Percentiles rank a stretch among this genome's conserved stretches.
Conservation (phyloP, 2,329 filamentous ascomycete species). For the Alternaria atra region DNA sequence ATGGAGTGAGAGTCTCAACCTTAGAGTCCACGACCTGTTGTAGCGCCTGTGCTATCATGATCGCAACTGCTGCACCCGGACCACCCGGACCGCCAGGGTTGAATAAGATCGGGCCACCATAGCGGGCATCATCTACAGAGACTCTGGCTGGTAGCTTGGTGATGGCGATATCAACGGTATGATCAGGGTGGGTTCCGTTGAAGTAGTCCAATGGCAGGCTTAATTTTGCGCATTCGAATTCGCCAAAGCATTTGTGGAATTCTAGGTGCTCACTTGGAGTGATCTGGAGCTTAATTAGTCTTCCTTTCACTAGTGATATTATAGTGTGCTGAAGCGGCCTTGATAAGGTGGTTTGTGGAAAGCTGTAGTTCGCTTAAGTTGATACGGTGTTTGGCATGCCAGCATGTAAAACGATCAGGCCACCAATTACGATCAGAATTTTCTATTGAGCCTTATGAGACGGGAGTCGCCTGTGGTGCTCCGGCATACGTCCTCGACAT, state of each 20-base stretch:
- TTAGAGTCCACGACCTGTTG: constrained; percentile 43
- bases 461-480: background rate
- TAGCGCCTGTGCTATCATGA: constrained; percentile 31
- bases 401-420: background rate
- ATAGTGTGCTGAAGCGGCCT: background rate
- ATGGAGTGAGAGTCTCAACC: constrained; percentile 15
- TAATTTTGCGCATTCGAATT: constrained; percentile 48
- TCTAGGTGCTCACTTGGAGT: constrained; percentile 33
- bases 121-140: constrained; percentile 46
- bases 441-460: background rate
- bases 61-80: constrained; percentile 48
- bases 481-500: background rate
- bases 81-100: constrained; percentile 59
- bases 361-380: background rate
- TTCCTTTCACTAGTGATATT: background rate
- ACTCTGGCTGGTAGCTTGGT: constrained; percentile 46
- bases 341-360: background rate
- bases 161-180: constrained; percentile 44
- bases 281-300: constrained; percentile 35
- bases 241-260: constrained; percentile 44
- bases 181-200: constrained; percentile 44
- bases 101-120: constrained; percentile 54
- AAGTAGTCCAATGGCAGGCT: constrained; percentile 50
- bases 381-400: background rate
- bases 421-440: background rate